Evolutionary conservation across 768 basidiomycete species (phyloP), one percentile per base, ranked within the genome.

Genomic region (Termitomyces heimii): DNA sequence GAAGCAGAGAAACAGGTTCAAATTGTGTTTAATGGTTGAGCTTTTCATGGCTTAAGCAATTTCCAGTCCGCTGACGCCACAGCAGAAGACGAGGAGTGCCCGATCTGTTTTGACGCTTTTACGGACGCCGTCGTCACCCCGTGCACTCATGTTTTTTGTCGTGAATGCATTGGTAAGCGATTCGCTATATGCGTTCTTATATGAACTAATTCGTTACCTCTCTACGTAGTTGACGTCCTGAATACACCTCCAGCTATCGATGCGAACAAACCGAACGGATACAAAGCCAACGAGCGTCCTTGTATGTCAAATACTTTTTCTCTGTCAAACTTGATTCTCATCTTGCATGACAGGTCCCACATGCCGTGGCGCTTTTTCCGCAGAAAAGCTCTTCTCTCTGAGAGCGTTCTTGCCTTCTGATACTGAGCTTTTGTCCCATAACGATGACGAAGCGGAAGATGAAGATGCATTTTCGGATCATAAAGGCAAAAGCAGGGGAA

Each of bases 101-200:
- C 85, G 0, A 81, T 91, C 54, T 89, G 88, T 66, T 80, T 79
- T 57, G 88, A 89, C 55, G 66, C 69, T 4, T 73, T 82, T 64
- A 77, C 74, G 1, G 75, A 82, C 53, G 72, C 83, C 16, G 71
- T 83, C 20, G 66, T 89, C 40, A 87, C 86, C 0, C 61, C 74
- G 0, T 91, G 89, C 62, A 66, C 67, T 1, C 88, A 89, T 62
- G 67, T 77, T 1, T 89, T 86, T 68, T 89, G 88, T 66, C 72
- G 74, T 7, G 77, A 79, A 39, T 89, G 88, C 63, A 72, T 87
- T 29, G 55, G 81, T 81, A 64, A 58, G 76, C 34, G 7, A 55
- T 31, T 55, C 13, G 4, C 22, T 16, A 20, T 20, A n/a, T n/a
- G 18, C 3, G 10, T 34, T 5, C 29, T 45, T 37, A 28, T 31